Evolutionary conservation across 108 stramenopile genomes (phyloP).

Genomic region (Cyclotella cryptica): DNA sequence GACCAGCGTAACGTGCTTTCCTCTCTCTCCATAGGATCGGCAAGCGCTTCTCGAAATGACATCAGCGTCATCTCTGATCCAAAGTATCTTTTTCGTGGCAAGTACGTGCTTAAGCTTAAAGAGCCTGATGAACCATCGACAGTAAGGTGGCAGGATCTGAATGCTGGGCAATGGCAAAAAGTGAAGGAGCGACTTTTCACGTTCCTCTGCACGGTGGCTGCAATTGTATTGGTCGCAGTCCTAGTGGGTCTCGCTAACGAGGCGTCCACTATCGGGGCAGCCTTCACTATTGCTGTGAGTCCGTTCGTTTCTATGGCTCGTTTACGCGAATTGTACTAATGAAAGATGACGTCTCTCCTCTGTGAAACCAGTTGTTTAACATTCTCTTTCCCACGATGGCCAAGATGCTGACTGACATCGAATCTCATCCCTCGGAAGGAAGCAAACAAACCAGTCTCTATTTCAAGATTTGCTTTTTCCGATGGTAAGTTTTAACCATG

Average conservation of each 20-base stretch:
- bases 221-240: background rate
- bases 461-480: slow-evolving; percentile 30
- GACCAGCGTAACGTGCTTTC: slow-evolving; percentile 30
- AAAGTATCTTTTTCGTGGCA: slow-evolving; percentile 18
- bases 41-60: slow-evolving; percentile 2
- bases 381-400: background rate
- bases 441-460: slow-evolving; percentile 25
- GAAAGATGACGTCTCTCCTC: no score
- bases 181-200: background rate
- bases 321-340: no score
- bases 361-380: no score
- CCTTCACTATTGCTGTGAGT: background rate
- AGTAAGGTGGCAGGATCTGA: background rate
- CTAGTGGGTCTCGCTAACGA: background rate
- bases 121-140: slow-evolving; percentile 29
- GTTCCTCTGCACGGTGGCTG: background rate
- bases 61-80: background rate
- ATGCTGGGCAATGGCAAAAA: background rate
- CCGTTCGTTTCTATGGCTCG: background rate
- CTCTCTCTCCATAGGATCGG: background rate
- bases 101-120: slow-evolving; percentile 9
- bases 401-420: slow-evolving; percentile 9
- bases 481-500: no score
- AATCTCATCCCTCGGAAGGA: slow-evolving; percentile 33
- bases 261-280: background rate